These are phyloP conservation scores for Dichotomopilus funicola DNA, from an alignment of 2,329 filamentous ascomycete species.

Conservation along the genomic window DNA sequence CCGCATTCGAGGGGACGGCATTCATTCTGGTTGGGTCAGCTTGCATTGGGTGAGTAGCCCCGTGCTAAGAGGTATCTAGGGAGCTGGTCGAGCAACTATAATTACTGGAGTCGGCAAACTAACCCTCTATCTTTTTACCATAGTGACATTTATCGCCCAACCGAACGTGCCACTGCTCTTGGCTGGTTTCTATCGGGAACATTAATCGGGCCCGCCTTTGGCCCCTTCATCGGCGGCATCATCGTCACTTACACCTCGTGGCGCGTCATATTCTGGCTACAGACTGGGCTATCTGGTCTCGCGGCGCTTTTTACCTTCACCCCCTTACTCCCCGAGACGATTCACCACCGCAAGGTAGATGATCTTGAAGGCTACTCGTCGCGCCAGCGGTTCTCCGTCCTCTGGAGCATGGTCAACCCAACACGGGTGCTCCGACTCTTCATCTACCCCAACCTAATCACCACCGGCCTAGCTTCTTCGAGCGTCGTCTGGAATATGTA, in stretches of 20 bases:
- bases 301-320: slow-evolving; percentile 51
- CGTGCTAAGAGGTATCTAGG: background rate
- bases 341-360: slow-evolving; percentile 49
- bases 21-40: slow-evolving; percentile 62
- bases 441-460: slow-evolving; percentile 57
- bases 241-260: slow-evolving; percentile 62
- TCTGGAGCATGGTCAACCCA: slow-evolving; percentile 56
- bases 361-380: slow-evolving; percentile 46
- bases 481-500: slow-evolving; percentile 68
- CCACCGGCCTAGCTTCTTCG: slow-evolving; percentile 50
- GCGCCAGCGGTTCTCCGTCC: slow-evolving; percentile 39
- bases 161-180: slow-evolving; percentile 58
- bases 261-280: slow-evolving; percentile 66
- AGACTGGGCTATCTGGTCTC: slow-evolving; percentile 53
- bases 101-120: background rate
- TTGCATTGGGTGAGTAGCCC: slow-evolving; percentile 43
- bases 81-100: too few relatives aligned
- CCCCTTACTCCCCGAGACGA: slow-evolving; percentile 59
- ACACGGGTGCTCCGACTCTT: slow-evolving; percentile 51
- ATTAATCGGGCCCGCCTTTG: slow-evolving; percentile 57
- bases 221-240: slow-evolving; percentile 59
- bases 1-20: slow-evolving; percentile 62
- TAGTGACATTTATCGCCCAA: slow-evolving; percentile 49
- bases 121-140: background rate
- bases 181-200: slow-evolving; percentile 62